phyloP scores from a whole-genome alignment of 768 basidiomycete genomes.

The Artomyces pyxidatus region DNA sequence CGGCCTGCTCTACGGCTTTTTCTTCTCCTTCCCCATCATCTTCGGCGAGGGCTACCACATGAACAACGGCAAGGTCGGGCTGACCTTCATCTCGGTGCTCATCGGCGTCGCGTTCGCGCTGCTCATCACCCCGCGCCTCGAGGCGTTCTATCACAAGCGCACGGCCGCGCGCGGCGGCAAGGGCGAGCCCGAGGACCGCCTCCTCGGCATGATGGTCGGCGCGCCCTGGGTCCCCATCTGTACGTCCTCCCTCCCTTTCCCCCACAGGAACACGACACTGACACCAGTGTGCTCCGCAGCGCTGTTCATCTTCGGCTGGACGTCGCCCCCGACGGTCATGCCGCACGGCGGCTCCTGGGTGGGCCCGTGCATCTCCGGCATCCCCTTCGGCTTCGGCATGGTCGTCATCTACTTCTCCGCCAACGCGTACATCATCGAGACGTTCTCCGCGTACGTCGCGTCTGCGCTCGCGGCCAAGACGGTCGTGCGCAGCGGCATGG shows the following conservation, averaged over 20 bases:
- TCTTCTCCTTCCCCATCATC: constrained; percentile 29
- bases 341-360: constrained; percentile 31
- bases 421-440: constrained; percentile 42
- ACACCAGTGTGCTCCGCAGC: constrained; percentile 13
- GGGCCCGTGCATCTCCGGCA: constrained; percentile 27
- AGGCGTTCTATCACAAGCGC: constrained; percentile 26
- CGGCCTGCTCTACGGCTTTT: constrained; percentile 31
- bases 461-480: constrained; percentile 33
- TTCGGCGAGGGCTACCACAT: constrained; percentile 30
- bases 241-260: not conserved
- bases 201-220: constrained; percentile 31
- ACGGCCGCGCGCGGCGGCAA: constrained; percentile 27
- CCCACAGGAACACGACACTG: not conserved
- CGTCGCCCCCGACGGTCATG: constrained; percentile 26
- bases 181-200: constrained; percentile 35
- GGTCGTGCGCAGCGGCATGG: constrained; percentile 28
- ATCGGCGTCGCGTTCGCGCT: constrained; percentile 30
- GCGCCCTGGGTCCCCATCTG: constrained; percentile 28
- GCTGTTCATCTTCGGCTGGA: constrained; percentile 37
- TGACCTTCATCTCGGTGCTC: constrained; percentile 33
- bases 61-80: constrained; percentile 29
- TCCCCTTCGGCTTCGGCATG: constrained; percentile 33
- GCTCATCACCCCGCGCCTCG: constrained; percentile 25
- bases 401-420: constrained; percentile 32
- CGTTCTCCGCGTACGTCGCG: constrained; percentile 63